These are phyloP conservation scores for Leptographium procerum DNA, from an alignment of 2,329 filamentous ascomycete genomes.

Conservation along the genomic window DNA sequence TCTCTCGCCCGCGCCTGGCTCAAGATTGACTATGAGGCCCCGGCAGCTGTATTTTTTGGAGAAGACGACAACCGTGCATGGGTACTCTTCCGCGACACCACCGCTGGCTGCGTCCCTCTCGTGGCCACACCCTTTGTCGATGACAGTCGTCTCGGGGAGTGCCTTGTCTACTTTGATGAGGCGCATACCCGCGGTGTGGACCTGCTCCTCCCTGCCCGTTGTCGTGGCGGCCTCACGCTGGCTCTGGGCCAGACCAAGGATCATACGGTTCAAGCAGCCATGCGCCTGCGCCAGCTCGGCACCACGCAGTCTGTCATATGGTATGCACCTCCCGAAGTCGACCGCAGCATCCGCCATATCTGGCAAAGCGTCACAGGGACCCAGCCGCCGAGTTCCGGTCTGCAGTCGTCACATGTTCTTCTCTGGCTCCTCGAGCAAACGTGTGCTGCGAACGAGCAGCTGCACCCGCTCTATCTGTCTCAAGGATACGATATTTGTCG, in stretches of 20 bases:
- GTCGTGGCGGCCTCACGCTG: conserved; percentile 42
- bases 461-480: conserved; percentile 44
- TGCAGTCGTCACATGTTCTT: conserved; percentile 32
- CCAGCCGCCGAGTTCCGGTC: fast-evolving
- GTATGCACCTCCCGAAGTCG: conserved; percentile 47
- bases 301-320: conserved; percentile 44
- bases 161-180: conserved; percentile 49
- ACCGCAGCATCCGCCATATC: conserved; percentile 46
- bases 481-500: conserved; percentile 52
- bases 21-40: conserved; percentile 26
- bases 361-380: conserved; percentile 16
- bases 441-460: conserved; percentile 45
- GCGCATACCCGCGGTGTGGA: conserved; percentile 52
- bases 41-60: conserved; percentile 42
- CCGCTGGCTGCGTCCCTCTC: background rate
- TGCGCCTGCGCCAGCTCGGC: conserved; percentile 49
- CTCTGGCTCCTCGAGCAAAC: conserved; percentile 55
- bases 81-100: conserved; percentile 3
- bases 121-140: conserved; percentile 4
- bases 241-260: conserved; percentile 48
- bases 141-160: conserved; percentile 27
- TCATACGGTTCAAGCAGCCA: conserved; percentile 52
- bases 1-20: conserved; percentile 40
- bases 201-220: conserved; percentile 37
- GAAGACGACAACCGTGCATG: conserved; percentile 10